Percentiles rank a stretch among this genome's conserved stretches.
These are phyloP conservation scores for Zelopaecilomyces penicillatus DNA, from an alignment of 2,329 filamentous ascomycete species.

Conservation along the genomic window DNA sequence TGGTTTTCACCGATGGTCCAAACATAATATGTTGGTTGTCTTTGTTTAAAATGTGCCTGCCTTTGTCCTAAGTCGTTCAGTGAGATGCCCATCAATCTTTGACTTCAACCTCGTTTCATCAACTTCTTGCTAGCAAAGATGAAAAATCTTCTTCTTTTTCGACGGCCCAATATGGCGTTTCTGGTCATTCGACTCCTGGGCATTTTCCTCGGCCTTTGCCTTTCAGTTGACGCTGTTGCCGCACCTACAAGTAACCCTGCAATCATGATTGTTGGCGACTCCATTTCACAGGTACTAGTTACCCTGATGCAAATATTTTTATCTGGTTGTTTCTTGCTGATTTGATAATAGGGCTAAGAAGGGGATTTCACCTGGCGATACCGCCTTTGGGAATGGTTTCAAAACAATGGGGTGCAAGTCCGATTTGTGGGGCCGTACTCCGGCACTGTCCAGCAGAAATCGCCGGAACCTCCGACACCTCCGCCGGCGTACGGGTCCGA, in stretches of 20 bases:
- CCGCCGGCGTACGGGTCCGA: background rate
- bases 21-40: too few relatives aligned
- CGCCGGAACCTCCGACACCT: background rate
- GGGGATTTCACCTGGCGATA: slow-evolving; percentile 36
- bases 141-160: too few relatives aligned
- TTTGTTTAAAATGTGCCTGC: too few relatives aligned
- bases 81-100: too few relatives aligned
- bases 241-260: background rate
- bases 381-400: slow-evolving; percentile 32
- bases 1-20: too few relatives aligned
- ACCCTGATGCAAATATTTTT: background rate
- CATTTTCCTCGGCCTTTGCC: too few relatives aligned
- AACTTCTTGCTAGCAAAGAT: too few relatives aligned
- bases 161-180: too few relatives aligned
- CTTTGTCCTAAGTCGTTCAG: too few relatives aligned
- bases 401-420: slow-evolving; percentile 13
- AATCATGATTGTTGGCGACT: slow-evolving; percentile 30
- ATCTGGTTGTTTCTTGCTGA: background rate
- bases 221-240: too few relatives aligned
- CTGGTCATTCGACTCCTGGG: too few relatives aligned
- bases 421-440: slow-evolving; percentile 28
- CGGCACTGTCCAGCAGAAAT: slow-evolving; percentile 19
- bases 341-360: slow-evolving; percentile 25
- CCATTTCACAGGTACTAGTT: slow-evolving; percentile 16
- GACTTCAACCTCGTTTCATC: too few relatives aligned